Percentiles rank a stretch among this genome's conserved stretches.
These are phyloP conservation scores for Solanum chmielewskii DNA, from an alignment of 257 asterid genomes.

Conservation along the genomic window DNA sequence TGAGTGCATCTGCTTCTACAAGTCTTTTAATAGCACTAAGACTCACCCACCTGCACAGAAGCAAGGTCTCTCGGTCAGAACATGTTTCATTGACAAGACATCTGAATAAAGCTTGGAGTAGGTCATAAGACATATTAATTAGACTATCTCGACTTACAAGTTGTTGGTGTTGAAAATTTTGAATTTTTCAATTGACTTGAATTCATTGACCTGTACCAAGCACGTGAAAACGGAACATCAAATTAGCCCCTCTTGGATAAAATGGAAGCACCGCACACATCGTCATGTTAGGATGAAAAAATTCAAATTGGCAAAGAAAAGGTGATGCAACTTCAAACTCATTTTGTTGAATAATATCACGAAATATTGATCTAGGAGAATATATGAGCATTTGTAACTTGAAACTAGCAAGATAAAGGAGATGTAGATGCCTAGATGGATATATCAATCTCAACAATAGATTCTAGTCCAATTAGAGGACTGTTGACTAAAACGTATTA, in stretches of 20 bases:
- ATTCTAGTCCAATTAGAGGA: neutral
- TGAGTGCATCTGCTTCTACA: constrained; percentile 63
- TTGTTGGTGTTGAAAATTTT: constrained; percentile 98
- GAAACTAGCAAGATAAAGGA: neutral
- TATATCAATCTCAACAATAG: neutral
- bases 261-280: neutral
- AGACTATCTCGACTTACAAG: constrained; percentile 41
- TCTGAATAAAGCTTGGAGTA: neutral
- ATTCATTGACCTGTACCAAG: constrained; percentile 69
- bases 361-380: neutral
- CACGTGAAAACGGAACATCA: neutral
- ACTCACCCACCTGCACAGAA: constrained; percentile 78
- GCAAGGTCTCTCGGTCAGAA: neutral
- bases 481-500: neutral
- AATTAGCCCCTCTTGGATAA: neutral
- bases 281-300: neutral
- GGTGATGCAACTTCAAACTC: neutral
- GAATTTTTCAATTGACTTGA: constrained; percentile 97
- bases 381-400: neutral
- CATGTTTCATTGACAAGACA: neutral
- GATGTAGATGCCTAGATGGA: neutral
- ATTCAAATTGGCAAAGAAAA: neutral
- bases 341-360: neutral
- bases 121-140: neutral
- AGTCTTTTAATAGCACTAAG: constrained; percentile 80